Evolutionary conservation across 352 stramenopile genomes (phyloP).

Genomic region (Blastocystis sp.): DNA sequence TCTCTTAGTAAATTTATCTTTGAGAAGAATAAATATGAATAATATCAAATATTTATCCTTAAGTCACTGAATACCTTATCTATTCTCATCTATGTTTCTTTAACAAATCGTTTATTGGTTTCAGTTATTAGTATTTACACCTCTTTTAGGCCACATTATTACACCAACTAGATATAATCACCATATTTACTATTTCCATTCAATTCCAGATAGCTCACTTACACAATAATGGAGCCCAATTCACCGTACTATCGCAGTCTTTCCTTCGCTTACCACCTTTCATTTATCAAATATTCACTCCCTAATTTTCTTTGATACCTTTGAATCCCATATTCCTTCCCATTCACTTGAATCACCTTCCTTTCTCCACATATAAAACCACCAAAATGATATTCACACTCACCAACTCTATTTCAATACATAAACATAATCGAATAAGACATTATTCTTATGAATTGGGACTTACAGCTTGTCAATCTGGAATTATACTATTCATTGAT

Average conservation of each 20-base stretch:
- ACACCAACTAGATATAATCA: background rate
- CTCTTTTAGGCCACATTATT: background rate
- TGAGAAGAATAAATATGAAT: too few relatives aligned
- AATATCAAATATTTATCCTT: too few relatives aligned
- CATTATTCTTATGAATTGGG: background rate
- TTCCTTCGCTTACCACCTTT: background rate
- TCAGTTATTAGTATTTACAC: too few relatives aligned
- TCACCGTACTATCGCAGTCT: background rate
- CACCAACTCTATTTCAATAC: background rate
- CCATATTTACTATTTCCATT: background rate
- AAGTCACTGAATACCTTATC: too few relatives aligned
- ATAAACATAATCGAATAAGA: background rate
- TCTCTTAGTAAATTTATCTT: too few relatives aligned
- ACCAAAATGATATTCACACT: background rate
- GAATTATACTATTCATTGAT: too few relatives aligned
- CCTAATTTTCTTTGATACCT: background rate
- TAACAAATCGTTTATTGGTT: too few relatives aligned
- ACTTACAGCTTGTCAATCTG: background rate
- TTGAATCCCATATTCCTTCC: background rate
- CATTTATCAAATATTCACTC: background rate
- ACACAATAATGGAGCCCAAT: background rate
- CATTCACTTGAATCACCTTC: background rate
- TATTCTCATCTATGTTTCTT: too few relatives aligned
- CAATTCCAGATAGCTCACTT: background rate
- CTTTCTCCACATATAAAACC: background rate